Evolutionary conservation across 495 filamentous ascomycete genomes (phyloP), one percentile per base, ranked within the genome.

Genomic region (Cladorrhinum samala): DNA sequence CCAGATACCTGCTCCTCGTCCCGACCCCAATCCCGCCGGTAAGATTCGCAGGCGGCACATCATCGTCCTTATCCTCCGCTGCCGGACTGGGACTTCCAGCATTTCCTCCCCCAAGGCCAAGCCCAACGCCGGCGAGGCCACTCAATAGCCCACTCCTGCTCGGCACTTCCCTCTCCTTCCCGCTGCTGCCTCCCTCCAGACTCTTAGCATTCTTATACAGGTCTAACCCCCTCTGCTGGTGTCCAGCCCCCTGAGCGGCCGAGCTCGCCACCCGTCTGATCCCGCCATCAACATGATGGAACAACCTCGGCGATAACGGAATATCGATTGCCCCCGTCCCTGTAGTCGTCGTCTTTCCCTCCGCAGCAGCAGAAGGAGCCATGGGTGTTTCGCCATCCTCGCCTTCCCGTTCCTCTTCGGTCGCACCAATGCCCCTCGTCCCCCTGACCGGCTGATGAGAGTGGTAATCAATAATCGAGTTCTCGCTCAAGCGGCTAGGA

Each of bases 401-500:
- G 8, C 72, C 51, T n/a, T 51, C 52, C 1, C 42, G 40, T 18
- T 54, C 46, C 11, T 53, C 57, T 11, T 58, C 58, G 13, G 18
- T 48, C 50, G 37, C 40, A 20, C 17, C 17, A 41, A 24, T 39
- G 38, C 18, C 56, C 50, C 39, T 55, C 70, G 59, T 82, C 57
- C 56, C 53, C 39, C 24, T 54, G 56, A 53, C 52, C 55, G 60
- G 19, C 16, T 53, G 67, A 33, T 51, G 58, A 14, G 75, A 67
- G 21, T 77, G 70, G 60, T 91, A 89, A 61, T 89, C 85, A n/a
- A 86, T 82, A 47, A 89, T 87, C 49, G 86, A 90, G 60, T 89
- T 86, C 57, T 90, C 90, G 64, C 89, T 94, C 41, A 97, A 69
- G n/a, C 92, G 82, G 17, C 90, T 95, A 30, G 91, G 90, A 42